These are phyloP conservation scores for Penicillium sp. DNA, from an alignment of 2,329 filamentous ascomycete species.

Conservation along the genomic window DNA sequence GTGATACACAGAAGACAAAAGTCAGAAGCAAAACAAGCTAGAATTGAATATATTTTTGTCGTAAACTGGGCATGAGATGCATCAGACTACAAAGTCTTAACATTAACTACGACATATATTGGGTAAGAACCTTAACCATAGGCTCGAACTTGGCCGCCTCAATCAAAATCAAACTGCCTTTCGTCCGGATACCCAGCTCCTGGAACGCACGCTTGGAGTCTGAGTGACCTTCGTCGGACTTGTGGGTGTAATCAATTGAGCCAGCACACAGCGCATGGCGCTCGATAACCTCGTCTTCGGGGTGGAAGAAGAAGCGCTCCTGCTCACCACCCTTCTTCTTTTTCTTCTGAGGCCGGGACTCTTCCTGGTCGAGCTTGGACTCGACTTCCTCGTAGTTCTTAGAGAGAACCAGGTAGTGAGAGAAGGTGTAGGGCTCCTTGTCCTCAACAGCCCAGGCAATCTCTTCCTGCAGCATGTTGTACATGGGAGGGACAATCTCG, in stretches of 20 bases:
- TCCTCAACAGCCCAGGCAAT: constrained; percentile 84
- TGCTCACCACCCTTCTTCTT: constrained; percentile 56
- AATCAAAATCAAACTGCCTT: constrained; percentile 82
- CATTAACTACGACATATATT: constrained; percentile 58
- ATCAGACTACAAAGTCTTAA: constrained; percentile 12
- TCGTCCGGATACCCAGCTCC: constrained; percentile 82
- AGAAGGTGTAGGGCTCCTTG: constrained; percentile 87
- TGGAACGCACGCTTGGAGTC: constrained; percentile 95
- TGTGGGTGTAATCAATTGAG: constrained; percentile 75
- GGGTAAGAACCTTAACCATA: constrained; percentile 72
- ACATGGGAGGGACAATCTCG: constrained; percentile 89
- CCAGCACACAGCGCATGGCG: constrained; percentile 69
- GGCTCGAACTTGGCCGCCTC: constrained; percentile 73
- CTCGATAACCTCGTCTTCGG: constrained; percentile 88
- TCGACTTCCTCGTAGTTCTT: constrained; percentile 90
- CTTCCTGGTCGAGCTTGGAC: constrained; percentile 72
- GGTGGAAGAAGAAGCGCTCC: constrained; percentile 85
- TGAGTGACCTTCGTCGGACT: constrained; percentile 71
- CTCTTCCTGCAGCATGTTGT: constrained; percentile 90
- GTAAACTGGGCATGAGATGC: constrained; percentile 22
- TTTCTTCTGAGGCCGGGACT: constrained; percentile 63
- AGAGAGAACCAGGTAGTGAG: constrained; percentile 87
- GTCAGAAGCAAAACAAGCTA: constrained; percentile 6
- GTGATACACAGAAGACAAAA: neutral
- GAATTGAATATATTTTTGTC: constrained; percentile 16